Conservation (phyloP, 1,139 yeast genomes). For the Geotrichum histeridarum region DNA sequence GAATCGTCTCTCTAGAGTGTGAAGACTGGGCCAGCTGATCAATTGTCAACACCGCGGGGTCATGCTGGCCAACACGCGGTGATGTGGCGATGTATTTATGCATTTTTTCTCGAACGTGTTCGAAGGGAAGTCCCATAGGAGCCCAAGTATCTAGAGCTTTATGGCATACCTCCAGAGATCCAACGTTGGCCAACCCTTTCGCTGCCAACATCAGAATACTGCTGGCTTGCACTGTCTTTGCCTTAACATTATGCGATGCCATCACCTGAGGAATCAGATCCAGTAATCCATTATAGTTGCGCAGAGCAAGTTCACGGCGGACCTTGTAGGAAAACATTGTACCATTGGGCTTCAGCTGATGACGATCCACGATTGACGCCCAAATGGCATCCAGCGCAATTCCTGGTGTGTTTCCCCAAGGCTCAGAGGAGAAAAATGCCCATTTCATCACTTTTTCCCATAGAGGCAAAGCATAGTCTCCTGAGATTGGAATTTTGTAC, state of each 20-base stretch:
- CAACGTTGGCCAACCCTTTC: conserved; percentile 20
- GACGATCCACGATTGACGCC: conserved; percentile 20
- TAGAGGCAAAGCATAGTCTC: conserved; percentile 23
- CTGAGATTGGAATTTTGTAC: conserved; percentile 27
- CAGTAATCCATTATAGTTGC: conserved; percentile 8
- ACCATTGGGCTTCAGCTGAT: conserved; percentile 23
- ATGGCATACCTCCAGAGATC: conserved; percentile 14
- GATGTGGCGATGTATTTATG: conserved; percentile 20
- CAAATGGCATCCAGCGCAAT: conserved; percentile 30
- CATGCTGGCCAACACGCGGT: conserved; percentile 13
- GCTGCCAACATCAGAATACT: conserved; percentile 18
- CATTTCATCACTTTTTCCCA: conserved; percentile 34
- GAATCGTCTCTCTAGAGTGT: neutral
- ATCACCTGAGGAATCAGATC: conserved; percentile 10
- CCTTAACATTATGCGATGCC: conserved; percentile 8
- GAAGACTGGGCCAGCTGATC: neutral
- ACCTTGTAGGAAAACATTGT: conserved; percentile 22
- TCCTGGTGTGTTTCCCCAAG: conserved; percentile 27
- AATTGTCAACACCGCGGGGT: neutral
- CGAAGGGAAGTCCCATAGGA: conserved; percentile 20
- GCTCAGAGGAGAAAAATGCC: conserved; percentile 27
- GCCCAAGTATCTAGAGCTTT: conserved; percentile 27
- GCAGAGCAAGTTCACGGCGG: conserved; percentile 5
- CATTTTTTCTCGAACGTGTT: conserved; percentile 17
- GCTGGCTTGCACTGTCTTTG: conserved; percentile 8